Conservation (phyloP, 805 yeast species). For the Ogataea paradorogensis region DNA sequence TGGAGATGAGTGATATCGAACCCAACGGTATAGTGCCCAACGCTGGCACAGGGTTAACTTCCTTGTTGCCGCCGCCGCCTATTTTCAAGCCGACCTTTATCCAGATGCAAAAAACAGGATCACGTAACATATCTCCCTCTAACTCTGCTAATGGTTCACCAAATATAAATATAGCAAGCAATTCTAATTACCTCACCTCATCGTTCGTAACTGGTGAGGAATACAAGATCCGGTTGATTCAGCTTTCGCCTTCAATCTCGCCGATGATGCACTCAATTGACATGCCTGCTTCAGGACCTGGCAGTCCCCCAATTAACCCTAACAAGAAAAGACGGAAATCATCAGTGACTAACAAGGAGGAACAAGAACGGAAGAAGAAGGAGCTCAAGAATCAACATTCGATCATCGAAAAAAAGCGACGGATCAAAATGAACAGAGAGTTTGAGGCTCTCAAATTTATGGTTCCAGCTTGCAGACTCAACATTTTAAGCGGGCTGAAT, state of each 20-base stretch:
- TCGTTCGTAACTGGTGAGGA: constrained; percentile 30
- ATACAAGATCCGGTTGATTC: constrained; percentile 22
- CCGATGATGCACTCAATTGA: constrained; percentile 29
- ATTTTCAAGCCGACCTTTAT: constrained; percentile 45
- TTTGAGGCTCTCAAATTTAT: constrained; percentile 75
- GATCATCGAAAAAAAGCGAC: constrained; percentile 73
- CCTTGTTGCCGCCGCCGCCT: constrained; percentile 44
- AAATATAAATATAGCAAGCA: constrained; percentile 8
- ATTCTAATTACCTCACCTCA: constrained; percentile 30
- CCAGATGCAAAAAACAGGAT: constrained; percentile 31
- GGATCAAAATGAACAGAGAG: constrained; percentile 77
- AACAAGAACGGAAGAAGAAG: constrained; percentile 40
- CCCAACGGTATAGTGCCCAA: not conserved
- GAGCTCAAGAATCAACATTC: constrained; percentile 64
- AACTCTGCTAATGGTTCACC: constrained; percentile 7
- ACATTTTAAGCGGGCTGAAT: constrained; percentile 31
- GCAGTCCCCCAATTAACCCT: constrained; percentile 14
- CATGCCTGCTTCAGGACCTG: constrained; percentile 1
- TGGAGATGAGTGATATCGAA: not conserved
- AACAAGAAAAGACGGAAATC: constrained; percentile 29
- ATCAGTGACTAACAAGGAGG: constrained; percentile 25
- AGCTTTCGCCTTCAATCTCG: constrained; percentile 33
- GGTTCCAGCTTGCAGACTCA: constrained; percentile 73
- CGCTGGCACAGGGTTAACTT: not conserved
- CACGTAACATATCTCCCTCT: constrained; percentile 3